A percentile compares a stretch with the other conserved stretches of the same genome.
Evolutionary conservation across 352 stramenopile genomes (phyloP).

Genomic region (Aphanomyces cochlioides): DNA sequence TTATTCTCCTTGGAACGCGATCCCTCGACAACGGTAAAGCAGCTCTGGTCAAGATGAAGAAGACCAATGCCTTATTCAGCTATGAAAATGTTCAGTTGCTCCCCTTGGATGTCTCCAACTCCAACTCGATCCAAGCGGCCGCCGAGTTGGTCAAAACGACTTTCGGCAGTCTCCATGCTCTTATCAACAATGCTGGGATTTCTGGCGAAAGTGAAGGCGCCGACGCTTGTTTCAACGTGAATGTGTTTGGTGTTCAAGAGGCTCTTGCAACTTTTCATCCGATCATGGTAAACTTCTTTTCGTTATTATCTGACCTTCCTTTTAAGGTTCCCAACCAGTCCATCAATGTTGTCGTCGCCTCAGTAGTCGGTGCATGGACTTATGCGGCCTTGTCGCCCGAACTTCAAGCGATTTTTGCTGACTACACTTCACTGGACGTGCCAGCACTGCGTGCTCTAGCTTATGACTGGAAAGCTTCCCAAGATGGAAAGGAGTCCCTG

Average conservation of each 20-base stretch:
- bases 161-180: conserved; percentile 2
- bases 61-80: neutral
- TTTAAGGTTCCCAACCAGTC: neutral
- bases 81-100: conserved; percentile 15
- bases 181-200: conserved; percentile 28
- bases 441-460: neutral
- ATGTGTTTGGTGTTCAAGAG: conserved; percentile 22
- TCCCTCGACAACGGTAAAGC: neutral
- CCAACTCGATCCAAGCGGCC: conserved; percentile 17
- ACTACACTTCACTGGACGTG: neutral
- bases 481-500: neutral
- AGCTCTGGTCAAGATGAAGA: neutral
- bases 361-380: conserved; percentile 1
- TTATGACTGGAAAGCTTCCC: neutral
- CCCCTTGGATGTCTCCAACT: conserved; percentile 2
- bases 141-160: neutral
- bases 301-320: neutral
- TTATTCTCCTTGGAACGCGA: conserved; percentile 9
- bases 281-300: conserved; percentile 1
- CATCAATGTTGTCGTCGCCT: conserved; percentile 3
- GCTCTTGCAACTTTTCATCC: neutral
- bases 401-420: conserved; percentile 1
- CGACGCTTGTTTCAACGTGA: conserved; percentile 10
- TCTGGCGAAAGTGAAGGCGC: neutral
- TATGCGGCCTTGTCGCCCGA: neutral